These are phyloP conservation scores for Brettanomyces custersianus DNA, from an alignment of 805 yeast genomes.

Conservation along the genomic window DNA sequence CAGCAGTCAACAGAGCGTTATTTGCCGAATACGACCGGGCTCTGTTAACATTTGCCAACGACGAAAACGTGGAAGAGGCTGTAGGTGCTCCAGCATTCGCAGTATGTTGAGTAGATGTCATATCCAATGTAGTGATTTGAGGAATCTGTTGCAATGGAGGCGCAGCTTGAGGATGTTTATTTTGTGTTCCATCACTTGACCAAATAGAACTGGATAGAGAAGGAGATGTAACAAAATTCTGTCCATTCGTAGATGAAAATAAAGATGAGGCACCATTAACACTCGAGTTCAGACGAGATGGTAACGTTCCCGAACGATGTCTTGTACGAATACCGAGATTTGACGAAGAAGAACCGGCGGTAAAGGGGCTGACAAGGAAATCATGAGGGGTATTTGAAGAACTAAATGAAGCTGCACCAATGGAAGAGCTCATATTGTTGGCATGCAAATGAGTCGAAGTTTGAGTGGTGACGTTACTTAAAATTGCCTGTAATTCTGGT, in stretches of 20 bases:
- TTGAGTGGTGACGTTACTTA: neutral
- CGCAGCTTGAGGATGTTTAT: constrained; percentile 3
- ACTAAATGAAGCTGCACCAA: constrained; percentile 1
- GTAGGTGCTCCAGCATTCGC: constrained; percentile 10
- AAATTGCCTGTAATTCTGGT: constrained; percentile 3
- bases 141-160: constrained; percentile 7
- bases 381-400: constrained; percentile 1
- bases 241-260: too few relatives aligned
- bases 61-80: constrained; percentile 2
- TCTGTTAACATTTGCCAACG: constrained; percentile 18
- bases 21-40: constrained; percentile 46
- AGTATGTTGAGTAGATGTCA: constrained; percentile 14
- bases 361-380: neutral
- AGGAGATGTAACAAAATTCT: constrained; percentile 49
- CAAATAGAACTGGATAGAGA: constrained; percentile 51
- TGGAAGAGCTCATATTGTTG: too few relatives aligned
- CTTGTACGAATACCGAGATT: constrained; percentile 37
- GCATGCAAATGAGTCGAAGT: neutral
- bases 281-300: constrained; percentile 40
- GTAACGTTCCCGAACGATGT: constrained; percentile 73
- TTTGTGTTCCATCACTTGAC: constrained; percentile 36
- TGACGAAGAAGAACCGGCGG: neutral
- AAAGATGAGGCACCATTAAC: too few relatives aligned
- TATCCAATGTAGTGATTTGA: neutral
- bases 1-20: constrained; percentile 17